phyloP scores from a whole-genome alignment of 192 early-diverging fungal species.

The Coemansia sp. region DNA sequence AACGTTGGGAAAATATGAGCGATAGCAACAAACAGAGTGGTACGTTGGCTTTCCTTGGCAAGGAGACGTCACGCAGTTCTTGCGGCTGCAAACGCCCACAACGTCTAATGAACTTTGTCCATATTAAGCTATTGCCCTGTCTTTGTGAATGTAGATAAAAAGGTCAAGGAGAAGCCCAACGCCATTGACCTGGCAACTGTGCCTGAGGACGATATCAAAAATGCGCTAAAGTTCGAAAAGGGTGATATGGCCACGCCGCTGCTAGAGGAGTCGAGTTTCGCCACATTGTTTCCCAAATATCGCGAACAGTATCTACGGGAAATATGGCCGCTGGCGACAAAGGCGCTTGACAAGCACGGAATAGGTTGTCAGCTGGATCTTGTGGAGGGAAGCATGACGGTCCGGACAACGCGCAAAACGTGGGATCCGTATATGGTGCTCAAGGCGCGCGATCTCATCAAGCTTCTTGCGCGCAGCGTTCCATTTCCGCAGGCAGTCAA shows the following conservation, averaged over 20 bases:
- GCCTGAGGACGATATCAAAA: slow-evolving; percentile 62
- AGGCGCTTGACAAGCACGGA: slow-evolving; percentile 80
- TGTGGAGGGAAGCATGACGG: slow-evolving; percentile 97
- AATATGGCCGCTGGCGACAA: slow-evolving; percentile 87
- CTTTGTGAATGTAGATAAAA: not conserved
- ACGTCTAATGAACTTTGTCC: too few relatives aligned
- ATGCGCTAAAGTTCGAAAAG: slow-evolving; percentile 81
- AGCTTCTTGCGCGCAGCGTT: slow-evolving; percentile 90
- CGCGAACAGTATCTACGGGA: slow-evolving; percentile 91
- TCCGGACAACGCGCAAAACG: slow-evolving; percentile 94
- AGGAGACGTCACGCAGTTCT: too few relatives aligned
- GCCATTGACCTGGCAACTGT: slow-evolving; percentile 35
- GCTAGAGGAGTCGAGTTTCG: slow-evolving; percentile 94
- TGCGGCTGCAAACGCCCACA: too few relatives aligned
- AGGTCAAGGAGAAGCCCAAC: slow-evolving; percentile 23
- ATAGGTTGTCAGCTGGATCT: slow-evolving; percentile 89
- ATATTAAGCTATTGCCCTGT: not conserved
- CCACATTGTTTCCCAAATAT: slow-evolving; percentile 98
- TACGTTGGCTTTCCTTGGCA: not conserved
- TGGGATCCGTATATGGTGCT: slow-evolving; percentile 93
- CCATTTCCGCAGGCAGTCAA: slow-evolving; percentile 90
- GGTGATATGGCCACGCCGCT: slow-evolving; percentile 73
- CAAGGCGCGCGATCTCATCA: slow-evolving; percentile 93
- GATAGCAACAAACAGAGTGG: slow-evolving; percentile 13
- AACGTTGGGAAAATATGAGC: slow-evolving; percentile 7